A percentile compares a stretch with the other conserved stretches of the same genome.
These are phyloP conservation scores for Wickerhamia fluorescens DNA, from an alignment of 805 yeast genomes.

Conservation along the genomic window DNA sequence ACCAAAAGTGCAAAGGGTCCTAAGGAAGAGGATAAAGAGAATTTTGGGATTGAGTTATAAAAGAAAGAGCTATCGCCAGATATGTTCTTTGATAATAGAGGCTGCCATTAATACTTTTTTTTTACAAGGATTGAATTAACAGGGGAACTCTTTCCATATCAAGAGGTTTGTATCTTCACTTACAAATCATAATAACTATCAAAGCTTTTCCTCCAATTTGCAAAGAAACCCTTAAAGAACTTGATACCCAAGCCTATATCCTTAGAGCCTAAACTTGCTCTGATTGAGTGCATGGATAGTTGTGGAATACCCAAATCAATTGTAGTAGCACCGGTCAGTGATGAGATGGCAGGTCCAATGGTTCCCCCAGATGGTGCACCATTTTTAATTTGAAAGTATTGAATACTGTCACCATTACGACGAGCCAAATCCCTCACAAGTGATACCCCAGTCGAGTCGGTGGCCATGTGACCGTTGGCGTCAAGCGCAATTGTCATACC, in stretches of 20 bases:
- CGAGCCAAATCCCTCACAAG: slow-evolving; percentile 65
- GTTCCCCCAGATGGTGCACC: slow-evolving; percentile 85
- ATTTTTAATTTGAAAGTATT: slow-evolving; percentile 82
- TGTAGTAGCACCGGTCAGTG: slow-evolving; percentile 66
- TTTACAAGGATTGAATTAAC: no score
- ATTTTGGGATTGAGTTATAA: no score
- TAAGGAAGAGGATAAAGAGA: no score
- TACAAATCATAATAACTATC: slow-evolving; percentile 43
- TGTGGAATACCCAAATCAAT: slow-evolving; percentile 81
- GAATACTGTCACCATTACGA: slow-evolving; percentile 56
- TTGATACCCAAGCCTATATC: slow-evolving; percentile 71
- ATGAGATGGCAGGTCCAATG: slow-evolving; percentile 67
- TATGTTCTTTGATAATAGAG: no score
- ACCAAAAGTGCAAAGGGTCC: no score
- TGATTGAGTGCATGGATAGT: slow-evolving; percentile 78
- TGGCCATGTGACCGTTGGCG: slow-evolving; percentile 78
- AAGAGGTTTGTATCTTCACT: no score
- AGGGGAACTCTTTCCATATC: no score
- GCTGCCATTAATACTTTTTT: no score
- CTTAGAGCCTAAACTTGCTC: slow-evolving; percentile 73
- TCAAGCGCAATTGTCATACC: slow-evolving; percentile 70
- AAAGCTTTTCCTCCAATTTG: slow-evolving; percentile 57
- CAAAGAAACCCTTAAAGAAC: slow-evolving; percentile 64
- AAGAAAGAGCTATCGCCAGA: no score
- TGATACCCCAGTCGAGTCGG: slow-evolving; percentile 69